A percentile compares a stretch with the other conserved stretches of the same genome.
Conservation (phyloP, 805 yeast species). For the Saccharomyces jurei region DNA sequence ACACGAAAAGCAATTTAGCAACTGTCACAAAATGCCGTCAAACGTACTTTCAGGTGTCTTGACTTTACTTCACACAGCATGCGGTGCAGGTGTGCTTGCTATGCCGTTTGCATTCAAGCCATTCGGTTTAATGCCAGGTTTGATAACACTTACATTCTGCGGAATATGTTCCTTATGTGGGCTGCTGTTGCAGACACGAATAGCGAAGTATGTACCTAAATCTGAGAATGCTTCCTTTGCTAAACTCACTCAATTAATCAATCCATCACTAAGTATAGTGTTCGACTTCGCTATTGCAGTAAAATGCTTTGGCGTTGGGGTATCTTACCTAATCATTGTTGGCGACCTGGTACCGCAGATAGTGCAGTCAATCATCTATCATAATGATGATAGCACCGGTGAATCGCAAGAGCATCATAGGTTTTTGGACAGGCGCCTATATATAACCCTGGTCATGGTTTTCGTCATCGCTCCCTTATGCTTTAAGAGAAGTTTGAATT, state of each 20-base stretch:
- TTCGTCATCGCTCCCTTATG: constrained; percentile 45
- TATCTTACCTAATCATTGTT: constrained; percentile 59
- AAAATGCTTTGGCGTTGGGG: constrained; percentile 65
- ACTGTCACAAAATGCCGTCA: constrained; percentile 19
- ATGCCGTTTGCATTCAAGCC: constrained; percentile 59
- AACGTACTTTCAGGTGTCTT: constrained; percentile 25
- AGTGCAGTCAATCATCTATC: constrained; percentile 23
- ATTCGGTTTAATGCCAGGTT: constrained; percentile 26
- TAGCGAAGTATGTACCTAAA: constrained; percentile 44
- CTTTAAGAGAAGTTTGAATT: constrained; percentile 66
- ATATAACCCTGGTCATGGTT: constrained; percentile 54
- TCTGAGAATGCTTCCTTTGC: constrained; percentile 54
- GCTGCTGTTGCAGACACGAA: constrained; percentile 51
- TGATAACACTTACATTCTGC: constrained; percentile 20
- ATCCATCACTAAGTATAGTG: constrained; percentile 50
- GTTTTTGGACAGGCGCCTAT: constrained; percentile 41
- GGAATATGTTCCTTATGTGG: constrained; percentile 36
- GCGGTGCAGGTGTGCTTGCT: constrained; percentile 63
- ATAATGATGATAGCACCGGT: constrained; percentile 28
- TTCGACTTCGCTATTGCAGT: constrained; percentile 64
- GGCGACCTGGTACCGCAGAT: constrained; percentile 66
- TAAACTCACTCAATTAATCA: constrained; percentile 50
- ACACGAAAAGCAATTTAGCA: background rate
- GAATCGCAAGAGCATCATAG: background rate
- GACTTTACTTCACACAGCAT: constrained; percentile 31